A percentile compares a stretch with the other conserved stretches of the same genome.
phyloP scores from a whole-genome alignment of 768 basidiomycete genomes.

The Gyrodon lividus region DNA sequence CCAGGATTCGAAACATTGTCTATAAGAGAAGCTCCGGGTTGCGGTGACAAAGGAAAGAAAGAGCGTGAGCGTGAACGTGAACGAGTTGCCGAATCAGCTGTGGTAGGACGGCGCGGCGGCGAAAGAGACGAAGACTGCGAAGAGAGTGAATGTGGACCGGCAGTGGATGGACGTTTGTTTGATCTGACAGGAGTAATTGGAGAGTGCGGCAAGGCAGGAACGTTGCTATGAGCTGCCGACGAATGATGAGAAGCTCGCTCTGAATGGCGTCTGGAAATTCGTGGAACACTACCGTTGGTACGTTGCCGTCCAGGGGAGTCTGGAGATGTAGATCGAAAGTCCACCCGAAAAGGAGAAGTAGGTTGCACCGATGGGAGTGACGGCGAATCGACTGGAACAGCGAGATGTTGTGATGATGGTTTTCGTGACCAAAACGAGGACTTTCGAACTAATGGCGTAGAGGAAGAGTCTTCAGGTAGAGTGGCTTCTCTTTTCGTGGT shows the following conservation, averaged over 20 bases:
- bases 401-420: constrained; percentile 30
- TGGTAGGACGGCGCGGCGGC: constrained; percentile 36
- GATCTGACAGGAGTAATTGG: constrained; percentile 4
- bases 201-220: constrained; percentile 13
- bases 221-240: constrained; percentile 5
- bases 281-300: constrained; percentile 20
- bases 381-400: constrained; percentile 32
- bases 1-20: constrained; percentile 1
- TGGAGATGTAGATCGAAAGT: constrained; percentile 23
- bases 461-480: constrained; percentile 23
- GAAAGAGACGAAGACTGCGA: constrained; percentile 19
- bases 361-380: constrained; percentile 41
- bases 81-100: constrained; percentile 40
- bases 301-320: constrained; percentile 18
- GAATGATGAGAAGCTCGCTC: constrained; percentile 24
- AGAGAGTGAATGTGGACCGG: constrained; percentile 11
- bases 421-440: constrained; percentile 69
- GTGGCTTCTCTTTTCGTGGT: constrained; percentile 47
- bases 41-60: constrained; percentile 28
- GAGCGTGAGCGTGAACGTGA: constrained; percentile 27
- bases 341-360: constrained; percentile 43
- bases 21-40: constrained; percentile 13
- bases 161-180: constrained; percentile 17
- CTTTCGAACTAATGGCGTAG: constrained; percentile 50
- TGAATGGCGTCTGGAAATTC: constrained; percentile 48